Conservation (phyloP, 2,329 filamentous ascomycete species). For the Dactylella cylindrospora region DNA sequence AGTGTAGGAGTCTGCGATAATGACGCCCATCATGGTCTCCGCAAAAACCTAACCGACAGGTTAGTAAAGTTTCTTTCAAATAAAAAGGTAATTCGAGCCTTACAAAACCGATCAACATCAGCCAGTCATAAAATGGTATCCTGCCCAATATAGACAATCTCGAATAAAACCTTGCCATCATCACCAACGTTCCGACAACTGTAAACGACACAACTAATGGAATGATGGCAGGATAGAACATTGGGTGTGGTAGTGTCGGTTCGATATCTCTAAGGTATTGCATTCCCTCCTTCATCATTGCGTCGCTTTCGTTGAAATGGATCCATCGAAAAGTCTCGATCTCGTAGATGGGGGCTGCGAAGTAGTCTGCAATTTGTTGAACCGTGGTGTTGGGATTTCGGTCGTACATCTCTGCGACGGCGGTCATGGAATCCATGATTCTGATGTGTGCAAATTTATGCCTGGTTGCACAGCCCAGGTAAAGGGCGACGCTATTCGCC, state of each 20-base stretch:
- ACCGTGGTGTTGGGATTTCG: slow-evolving; percentile 26
- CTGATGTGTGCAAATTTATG: slow-evolving; percentile 17
- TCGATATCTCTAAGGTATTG: slow-evolving; percentile 27
- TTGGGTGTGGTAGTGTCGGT: slow-evolving; percentile 17
- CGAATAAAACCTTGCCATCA: slow-evolving; percentile 31
- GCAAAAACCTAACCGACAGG: slow-evolving; percentile 11
- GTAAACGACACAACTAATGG: slow-evolving; percentile 29
- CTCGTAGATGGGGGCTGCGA: slow-evolving; percentile 14
- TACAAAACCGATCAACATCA: slow-evolving; percentile 34
- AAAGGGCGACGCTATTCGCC: slow-evolving; percentile 19
- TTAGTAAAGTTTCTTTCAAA: neutral
- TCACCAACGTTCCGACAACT: slow-evolving; percentile 19
- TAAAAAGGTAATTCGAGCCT: neutral
- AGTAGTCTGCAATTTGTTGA: slow-evolving; percentile 20
- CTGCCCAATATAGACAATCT: slow-evolving; percentile 26
- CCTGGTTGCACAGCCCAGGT: slow-evolving; percentile 27
- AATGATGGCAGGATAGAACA: slow-evolving; percentile 25
- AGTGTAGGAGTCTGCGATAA: slow-evolving; percentile 32
- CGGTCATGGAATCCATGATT: slow-evolving; percentile 22
- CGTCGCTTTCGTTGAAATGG: slow-evolving; percentile 12
- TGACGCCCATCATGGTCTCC: slow-evolving; percentile 30
- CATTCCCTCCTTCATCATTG: slow-evolving; percentile 10
- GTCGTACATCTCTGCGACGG: slow-evolving; percentile 30
- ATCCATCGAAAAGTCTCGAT: slow-evolving; percentile 15
- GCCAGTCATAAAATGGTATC: slow-evolving; percentile 33